Conservation (phyloP, 495 filamentous ascomycete genomes). For the Penicillium turbatum region DNA sequence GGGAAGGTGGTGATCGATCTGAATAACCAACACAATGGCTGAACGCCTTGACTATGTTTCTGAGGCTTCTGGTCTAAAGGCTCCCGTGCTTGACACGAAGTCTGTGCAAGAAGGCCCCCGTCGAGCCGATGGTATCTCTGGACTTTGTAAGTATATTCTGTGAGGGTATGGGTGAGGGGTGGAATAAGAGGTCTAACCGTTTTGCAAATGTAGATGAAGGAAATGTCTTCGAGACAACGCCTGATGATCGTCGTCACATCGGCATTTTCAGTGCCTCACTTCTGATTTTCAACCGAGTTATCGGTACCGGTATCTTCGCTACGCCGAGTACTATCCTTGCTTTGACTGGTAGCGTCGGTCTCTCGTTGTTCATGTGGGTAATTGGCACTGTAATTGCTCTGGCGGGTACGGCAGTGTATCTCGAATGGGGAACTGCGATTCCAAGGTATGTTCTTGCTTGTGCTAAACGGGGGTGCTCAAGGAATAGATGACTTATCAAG, state of each 20-base stretch:
- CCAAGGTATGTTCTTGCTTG: slow-evolving; percentile 28
- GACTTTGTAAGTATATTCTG: slow-evolving; percentile 28
- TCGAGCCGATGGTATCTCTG: slow-evolving; percentile 34
- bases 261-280: slow-evolving; percentile 57
- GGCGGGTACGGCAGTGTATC: slow-evolving; percentile 49
- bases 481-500: not conserved
- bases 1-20: not conserved
- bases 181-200: not conserved
- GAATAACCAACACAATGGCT: slow-evolving; percentile 2
- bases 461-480: not conserved
- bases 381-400: slow-evolving; percentile 46
- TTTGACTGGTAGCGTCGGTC: slow-evolving; percentile 49
- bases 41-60: slow-evolving; percentile 3
- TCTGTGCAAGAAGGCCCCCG: slow-evolving; percentile 19
- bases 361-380: slow-evolving; percentile 53
- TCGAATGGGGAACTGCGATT: slow-evolving; percentile 54
- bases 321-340: slow-evolving; percentile 55
- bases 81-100: slow-evolving; percentile 19
- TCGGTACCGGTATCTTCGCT: slow-evolving; percentile 64
- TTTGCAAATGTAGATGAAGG: slow-evolving; percentile 32
- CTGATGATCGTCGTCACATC: slow-evolving; percentile 58
- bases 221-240: slow-evolving; percentile 59
- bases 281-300: slow-evolving; percentile 61
- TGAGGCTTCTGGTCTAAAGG: slow-evolving; percentile 15
- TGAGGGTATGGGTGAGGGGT: not conserved